Evolutionary conservation across 2,329 filamentous ascomycete species (phyloP).

Genomic region (Pseudocercospora cruenta): DNA sequence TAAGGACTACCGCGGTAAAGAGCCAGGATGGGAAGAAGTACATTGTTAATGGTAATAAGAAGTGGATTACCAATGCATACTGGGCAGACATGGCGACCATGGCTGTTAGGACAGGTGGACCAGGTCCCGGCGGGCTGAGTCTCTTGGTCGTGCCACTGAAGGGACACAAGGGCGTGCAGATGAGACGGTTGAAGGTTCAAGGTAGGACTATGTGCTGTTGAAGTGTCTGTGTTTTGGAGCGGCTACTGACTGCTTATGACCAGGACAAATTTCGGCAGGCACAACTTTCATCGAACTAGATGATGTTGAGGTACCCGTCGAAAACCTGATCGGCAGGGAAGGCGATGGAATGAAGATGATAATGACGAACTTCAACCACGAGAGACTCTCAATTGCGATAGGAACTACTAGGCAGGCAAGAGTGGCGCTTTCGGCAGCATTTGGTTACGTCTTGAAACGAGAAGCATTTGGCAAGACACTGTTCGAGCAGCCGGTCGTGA

Average conservation of each 20-base stretch:
- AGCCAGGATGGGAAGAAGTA: conserved; percentile 67
- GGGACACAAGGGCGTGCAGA: conserved; percentile 65
- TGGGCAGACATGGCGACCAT: conserved; percentile 70
- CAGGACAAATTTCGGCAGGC: conserved; percentile 65
- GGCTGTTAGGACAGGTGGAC: conserved; percentile 73
- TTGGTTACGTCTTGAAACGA: conserved; percentile 66
- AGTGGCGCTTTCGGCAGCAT: conserved; percentile 62
- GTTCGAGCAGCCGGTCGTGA: conserved; percentile 74
- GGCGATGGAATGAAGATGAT: conserved; percentile 72
- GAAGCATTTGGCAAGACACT: conserved; percentile 70
- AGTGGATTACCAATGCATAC: conserved; percentile 78
- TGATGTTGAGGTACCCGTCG: conserved; percentile 71
- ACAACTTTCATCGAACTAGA: conserved; percentile 78
- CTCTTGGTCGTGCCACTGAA: conserved; percentile 73
- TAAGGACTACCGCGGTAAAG: conserved; percentile 68
- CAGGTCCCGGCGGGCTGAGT: conserved; percentile 65
- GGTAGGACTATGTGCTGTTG: not conserved
- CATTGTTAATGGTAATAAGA: conserved; percentile 75
- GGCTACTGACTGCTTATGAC: not conserved
- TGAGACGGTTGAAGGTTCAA: conserved; percentile 68
- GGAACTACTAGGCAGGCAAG: conserved; percentile 65
- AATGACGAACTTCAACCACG: conserved; percentile 70
- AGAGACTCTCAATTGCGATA: conserved; percentile 69
- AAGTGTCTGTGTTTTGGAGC: not conserved
- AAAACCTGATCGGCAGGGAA: conserved; percentile 71